These are phyloP conservation scores for Urostyla sp. DNA, from an alignment of 73 alveolate genomes.

Conservation along the genomic window DNA sequence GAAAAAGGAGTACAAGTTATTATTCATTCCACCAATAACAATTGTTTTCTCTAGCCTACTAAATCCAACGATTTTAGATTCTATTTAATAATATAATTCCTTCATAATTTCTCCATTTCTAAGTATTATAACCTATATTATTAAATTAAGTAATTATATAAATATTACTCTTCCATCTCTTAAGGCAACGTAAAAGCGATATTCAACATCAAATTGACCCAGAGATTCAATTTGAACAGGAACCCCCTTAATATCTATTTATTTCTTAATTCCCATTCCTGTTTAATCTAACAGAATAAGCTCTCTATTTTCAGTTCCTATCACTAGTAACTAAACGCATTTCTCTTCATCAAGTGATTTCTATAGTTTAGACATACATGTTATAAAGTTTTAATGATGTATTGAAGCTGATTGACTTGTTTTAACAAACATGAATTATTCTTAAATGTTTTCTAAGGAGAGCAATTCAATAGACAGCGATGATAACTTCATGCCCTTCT, in stretches of 20 bases:
- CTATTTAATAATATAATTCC: slow-evolving; percentile 69
- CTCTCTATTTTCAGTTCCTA: slow-evolving; percentile 91
- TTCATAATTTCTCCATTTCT: slow-evolving; percentile 78
- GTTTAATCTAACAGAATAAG: slow-evolving; percentile 79
- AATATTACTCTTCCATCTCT: slow-evolving; percentile 88
- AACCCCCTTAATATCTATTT: slow-evolving; percentile 83
- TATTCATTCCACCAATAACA: slow-evolving; percentile 88
- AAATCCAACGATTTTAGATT: slow-evolving; percentile 87
- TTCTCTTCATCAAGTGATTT: slow-evolving; percentile 80
- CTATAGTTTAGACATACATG: slow-evolving; percentile 82
- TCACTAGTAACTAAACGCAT: slow-evolving; percentile 82
- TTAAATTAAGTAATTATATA: too few relatives aligned
- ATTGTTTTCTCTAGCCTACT: slow-evolving; percentile 78
- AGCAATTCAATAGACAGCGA: slow-evolving; percentile 88
- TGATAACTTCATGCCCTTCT: slow-evolving; percentile 79
- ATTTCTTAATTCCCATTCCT: slow-evolving; percentile 74
- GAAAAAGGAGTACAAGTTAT: slow-evolving; percentile 77
- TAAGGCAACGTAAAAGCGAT: slow-evolving; percentile 87
- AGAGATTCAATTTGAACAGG: slow-evolving; percentile 83
- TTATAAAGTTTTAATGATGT: slow-evolving; percentile 83
- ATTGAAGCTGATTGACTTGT: slow-evolving; percentile 65
- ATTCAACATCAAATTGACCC: slow-evolving; percentile 89
- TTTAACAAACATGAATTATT: slow-evolving; percentile 72
- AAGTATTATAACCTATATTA: too few relatives aligned
- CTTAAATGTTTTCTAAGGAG: slow-evolving; percentile 77